Percentiles rank a stretch among this genome's conserved stretches.
These are phyloP conservation scores for Thymus mandschuricus DNA, from an alignment of 257 asterid genomes.

Conservation along the genomic window DNA sequence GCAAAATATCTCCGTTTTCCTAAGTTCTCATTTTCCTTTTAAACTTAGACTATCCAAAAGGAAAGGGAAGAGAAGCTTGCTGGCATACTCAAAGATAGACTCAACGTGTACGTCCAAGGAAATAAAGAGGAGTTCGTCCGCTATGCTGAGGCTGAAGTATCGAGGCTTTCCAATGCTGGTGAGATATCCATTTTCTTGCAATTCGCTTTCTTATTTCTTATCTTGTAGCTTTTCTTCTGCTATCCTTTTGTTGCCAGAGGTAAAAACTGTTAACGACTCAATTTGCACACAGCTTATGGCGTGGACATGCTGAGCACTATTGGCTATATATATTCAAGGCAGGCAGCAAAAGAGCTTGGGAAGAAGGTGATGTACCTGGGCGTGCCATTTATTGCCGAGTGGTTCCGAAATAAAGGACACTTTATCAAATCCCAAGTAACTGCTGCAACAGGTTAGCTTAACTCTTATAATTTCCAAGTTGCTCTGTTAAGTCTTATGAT, in stretches of 20 bases:
- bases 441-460: conserved; percentile 87
- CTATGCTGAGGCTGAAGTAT: conserved; percentile 84
- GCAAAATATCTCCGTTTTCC: conserved; percentile 7
- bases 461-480: conserved; percentile 8
- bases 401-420: conserved; percentile 99
- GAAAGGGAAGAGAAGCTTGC: conserved; percentile 98
- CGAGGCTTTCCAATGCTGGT: conserved; percentile 94
- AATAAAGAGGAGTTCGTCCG: conserved; percentile 75
- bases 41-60: conserved; percentile 71
- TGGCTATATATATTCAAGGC: conserved; percentile 94
- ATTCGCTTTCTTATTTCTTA: background rate
- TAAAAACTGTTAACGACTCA: conserved; percentile 34
- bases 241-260: conserved; percentile 21
- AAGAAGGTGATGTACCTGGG: conserved; percentile 95
- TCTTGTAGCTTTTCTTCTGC: conserved; percentile 21
- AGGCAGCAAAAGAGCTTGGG: conserved; percentile 97
- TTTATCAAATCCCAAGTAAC: conserved; percentile 97
- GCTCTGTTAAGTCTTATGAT: conserved; percentile 6
- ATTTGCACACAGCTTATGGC: conserved; percentile 82
- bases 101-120: conserved; percentile 88
- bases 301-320: conserved; percentile 97
- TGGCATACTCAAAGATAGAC: conserved; percentile 71
- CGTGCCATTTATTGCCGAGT: conserved; percentile 94
- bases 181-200: conserved; percentile 18
- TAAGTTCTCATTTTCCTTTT: conserved; percentile 29